These are phyloP conservation scores for Magnusiomyces clavatus DNA, from an alignment of 1,139 yeast species.

Conservation along the genomic window DNA sequence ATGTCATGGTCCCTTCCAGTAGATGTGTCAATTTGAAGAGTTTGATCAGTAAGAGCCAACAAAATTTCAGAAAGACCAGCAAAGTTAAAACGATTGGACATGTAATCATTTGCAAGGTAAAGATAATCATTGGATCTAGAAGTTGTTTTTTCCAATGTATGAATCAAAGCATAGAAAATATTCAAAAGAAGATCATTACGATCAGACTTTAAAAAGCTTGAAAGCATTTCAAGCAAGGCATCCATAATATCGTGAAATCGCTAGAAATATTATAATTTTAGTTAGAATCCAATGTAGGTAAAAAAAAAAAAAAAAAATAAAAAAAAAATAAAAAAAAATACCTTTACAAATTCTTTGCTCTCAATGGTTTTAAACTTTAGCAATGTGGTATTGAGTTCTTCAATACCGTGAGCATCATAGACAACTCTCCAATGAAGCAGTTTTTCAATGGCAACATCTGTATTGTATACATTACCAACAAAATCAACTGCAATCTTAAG, in stretches of 20 bases:
- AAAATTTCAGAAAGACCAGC: constrained; percentile 24
- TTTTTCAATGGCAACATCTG: constrained; percentile 50
- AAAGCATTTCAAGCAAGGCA: constrained; percentile 32
- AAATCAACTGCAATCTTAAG: constrained; percentile 47
- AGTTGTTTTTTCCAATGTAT: constrained; percentile 25
- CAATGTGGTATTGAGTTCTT: constrained; percentile 28
- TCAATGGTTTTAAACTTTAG: constrained; percentile 23
- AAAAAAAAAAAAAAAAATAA: background rate
- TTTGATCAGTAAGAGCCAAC: constrained; percentile 18
- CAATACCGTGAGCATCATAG: constrained; percentile 30
- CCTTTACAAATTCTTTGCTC: constrained; percentile 20
- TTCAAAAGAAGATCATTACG: constrained; percentile 22
- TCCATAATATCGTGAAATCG: constrained; percentile 36
- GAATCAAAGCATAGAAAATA: constrained; percentile 24
- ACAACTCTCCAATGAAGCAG: constrained; percentile 50
- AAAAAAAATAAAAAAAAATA: background rate
- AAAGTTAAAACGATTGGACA: constrained; percentile 23
- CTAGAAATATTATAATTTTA: background rate
- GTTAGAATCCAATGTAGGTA: too few species aligned
- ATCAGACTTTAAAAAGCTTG: constrained; percentile 22
- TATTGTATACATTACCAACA: constrained; percentile 61
- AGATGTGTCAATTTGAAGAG: constrained; percentile 17
- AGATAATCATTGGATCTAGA: constrained; percentile 21
- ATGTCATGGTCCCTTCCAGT: constrained; percentile 20
- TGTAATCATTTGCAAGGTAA: constrained; percentile 25